These are phyloP conservation scores for Parafenestella ontariensis DNA, from an alignment of 2,329 filamentous ascomycete species.

Conservation along the genomic window DNA sequence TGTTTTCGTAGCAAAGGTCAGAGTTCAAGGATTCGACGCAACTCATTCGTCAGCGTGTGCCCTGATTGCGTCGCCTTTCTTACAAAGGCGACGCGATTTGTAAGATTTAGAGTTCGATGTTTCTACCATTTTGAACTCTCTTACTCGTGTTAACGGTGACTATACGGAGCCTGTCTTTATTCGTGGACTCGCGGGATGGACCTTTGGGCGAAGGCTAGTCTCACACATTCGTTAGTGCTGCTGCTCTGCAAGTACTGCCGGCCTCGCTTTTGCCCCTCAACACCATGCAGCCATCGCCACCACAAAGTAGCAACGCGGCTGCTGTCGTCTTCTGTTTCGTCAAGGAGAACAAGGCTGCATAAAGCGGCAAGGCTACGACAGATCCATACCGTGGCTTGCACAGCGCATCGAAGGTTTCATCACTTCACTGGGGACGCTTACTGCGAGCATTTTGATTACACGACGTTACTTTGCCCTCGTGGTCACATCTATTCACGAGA, in stretches of 20 bases:
- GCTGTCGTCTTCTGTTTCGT: slow-evolving; percentile 26
- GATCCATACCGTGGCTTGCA: slow-evolving; percentile 13
- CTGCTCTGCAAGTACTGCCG: not conserved
- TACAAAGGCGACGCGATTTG: no score
- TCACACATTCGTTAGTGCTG: not conserved
- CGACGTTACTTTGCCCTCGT: not conserved
- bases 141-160: no score
- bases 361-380: slow-evolving; percentile 13
- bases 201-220: not conserved
- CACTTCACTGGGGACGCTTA: not conserved
- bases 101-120: no score
- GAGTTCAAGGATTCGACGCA: no score
- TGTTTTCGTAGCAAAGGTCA: no score
- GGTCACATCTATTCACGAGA: no score
- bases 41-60: no score
- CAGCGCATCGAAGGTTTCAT: slow-evolving; percentile 7
- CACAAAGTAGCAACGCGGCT: slow-evolving; percentile 21
- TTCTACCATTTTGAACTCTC: no score
- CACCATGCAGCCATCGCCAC: slow-evolving; percentile 41
- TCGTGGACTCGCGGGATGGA: no score
- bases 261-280: slow-evolving; percentile 40
- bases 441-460: not conserved
- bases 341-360: slow-evolving; percentile 25
- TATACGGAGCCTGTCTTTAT: no score
- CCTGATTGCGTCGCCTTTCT: no score